Evolutionary conservation across 495 filamentous ascomycete species (phyloP).

Genomic region (Cladorrhinum samala): DNA sequence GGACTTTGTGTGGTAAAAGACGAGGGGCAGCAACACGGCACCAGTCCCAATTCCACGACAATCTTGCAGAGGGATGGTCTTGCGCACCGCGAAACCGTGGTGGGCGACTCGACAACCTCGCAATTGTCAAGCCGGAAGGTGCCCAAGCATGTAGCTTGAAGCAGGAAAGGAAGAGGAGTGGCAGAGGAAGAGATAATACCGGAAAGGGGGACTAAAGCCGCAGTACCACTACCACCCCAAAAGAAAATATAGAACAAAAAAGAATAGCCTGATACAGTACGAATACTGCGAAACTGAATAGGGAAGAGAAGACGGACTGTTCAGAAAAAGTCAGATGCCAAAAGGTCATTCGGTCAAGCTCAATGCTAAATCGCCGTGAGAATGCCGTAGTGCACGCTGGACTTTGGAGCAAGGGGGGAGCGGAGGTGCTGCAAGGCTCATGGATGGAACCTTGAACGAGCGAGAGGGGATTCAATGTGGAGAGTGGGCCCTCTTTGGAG

Average conservation of each 20-base stretch:
- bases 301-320: background rate
- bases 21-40: background rate
- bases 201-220: too few relatives aligned
- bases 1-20: background rate
- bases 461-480: background rate
- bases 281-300: background rate
- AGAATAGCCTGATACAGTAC: too few relatives aligned
- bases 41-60: background rate
- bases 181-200: too few relatives aligned
- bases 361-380: background rate
- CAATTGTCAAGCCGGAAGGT: background rate
- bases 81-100: background rate
- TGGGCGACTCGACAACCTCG: constrained; percentile 1
- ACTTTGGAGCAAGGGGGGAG: background rate
- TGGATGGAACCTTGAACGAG: background rate
- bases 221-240: too few relatives aligned
- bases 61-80: background rate
- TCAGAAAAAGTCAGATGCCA: background rate
- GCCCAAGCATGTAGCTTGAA: too few relatives aligned
- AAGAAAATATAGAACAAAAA: background rate
- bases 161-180: background rate
- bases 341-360: background rate
- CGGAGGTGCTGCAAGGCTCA: background rate
- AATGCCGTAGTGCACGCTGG: background rate
- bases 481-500: background rate